These are phyloP conservation scores for Neoboletus magnificus DNA, from an alignment of 768 basidiomycete genomes.

Conservation along the genomic window DNA sequence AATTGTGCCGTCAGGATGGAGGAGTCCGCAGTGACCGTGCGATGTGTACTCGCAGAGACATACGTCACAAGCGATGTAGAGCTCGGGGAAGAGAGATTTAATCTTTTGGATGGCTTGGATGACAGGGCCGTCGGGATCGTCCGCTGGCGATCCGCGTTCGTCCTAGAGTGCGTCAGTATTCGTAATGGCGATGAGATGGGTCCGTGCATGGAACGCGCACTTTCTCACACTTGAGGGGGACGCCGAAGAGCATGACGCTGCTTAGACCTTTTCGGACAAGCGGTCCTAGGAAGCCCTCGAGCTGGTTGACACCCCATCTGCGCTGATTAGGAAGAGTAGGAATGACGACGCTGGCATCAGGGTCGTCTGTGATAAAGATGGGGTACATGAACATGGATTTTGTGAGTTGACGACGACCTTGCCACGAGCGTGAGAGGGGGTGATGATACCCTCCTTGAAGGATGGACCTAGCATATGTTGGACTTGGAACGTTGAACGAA, in stretches of 20 bases:
- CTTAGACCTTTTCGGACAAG: constrained; percentile 85
- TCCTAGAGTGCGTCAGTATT: constrained; percentile 50
- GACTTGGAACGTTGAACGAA: constrained; percentile 1
- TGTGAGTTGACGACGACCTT: constrained; percentile 72
- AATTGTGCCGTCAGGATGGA: constrained; percentile 73
- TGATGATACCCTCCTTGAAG: constrained; percentile 94
- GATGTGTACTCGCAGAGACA: constrained; percentile 99
- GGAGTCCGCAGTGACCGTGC: constrained; percentile 92
- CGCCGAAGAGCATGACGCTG: constrained; percentile 94
- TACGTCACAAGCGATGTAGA: constrained; percentile 93
- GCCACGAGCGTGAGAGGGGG: constrained; percentile 85
- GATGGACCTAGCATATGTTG: constrained; percentile 50
- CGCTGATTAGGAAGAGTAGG: constrained; percentile 79
- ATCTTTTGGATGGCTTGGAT: constrained; percentile 87
- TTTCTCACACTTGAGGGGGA: constrained; percentile 78
- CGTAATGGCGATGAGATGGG: neutral
- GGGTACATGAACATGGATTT: constrained; percentile 99
- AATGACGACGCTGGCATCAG: constrained; percentile 78
- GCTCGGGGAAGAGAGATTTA: constrained; percentile 68
- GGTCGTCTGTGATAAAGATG: constrained; percentile 96
- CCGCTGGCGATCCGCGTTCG: constrained; percentile 77
- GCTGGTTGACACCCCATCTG: constrained; percentile 91
- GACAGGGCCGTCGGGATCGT: constrained; percentile 87
- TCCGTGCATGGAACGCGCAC: constrained; percentile 35
- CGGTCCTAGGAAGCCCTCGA: constrained; percentile 84